Base-by-base conservation (phyloP, 331 rosid species). In the Ulmus americana region DNA sequence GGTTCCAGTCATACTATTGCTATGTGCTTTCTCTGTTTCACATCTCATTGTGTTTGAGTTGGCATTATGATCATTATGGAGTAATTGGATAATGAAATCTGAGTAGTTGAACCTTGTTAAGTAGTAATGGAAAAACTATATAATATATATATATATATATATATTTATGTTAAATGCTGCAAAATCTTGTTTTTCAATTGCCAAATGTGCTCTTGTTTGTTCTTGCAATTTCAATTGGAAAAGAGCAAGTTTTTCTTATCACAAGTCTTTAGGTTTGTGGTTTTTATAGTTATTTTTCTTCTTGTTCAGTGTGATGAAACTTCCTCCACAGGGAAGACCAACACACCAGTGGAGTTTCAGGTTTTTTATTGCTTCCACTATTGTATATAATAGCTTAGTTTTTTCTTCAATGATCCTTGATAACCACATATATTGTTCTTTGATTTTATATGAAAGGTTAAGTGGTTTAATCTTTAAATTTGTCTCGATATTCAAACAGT, bases 301-400 rank as follows among this genome's bases (percentile, higher is more conserved):
- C 42, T 7, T 78, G 20, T 61, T 80, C 85, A 83, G 90, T 70
- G 76, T 61, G 90, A 86, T 48, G 90, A 86, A 70, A 44, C 68
- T 53, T 57, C 73, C n/a, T 63, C 48, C 59, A 10, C 59, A 22
- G 84, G 84, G 77, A 83, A 60, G 79, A 86, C 90, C 12, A 13
- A 47, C 18, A 86, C 77, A 7, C 90, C 90, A 47, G 71, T 79
- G 16, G 76, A 77, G 69, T 86, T 86, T 66, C 67, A 86, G 94
- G 94, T 86, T 72, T 64, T 7, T 28, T 58, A 46, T 59, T 53
- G 52, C 38, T 43, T 10, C 43, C 46, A 38, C 14, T 10, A 39
- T 52, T 45, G 4, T 7, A 20, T 8, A 8, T 4, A 53, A 7
- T 18, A 42, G 40, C 44, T 71, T 6, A 13, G 12, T 55, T 1